Conservation (phyloP, 306 rosid species). For the Malus asiatica region DNA sequence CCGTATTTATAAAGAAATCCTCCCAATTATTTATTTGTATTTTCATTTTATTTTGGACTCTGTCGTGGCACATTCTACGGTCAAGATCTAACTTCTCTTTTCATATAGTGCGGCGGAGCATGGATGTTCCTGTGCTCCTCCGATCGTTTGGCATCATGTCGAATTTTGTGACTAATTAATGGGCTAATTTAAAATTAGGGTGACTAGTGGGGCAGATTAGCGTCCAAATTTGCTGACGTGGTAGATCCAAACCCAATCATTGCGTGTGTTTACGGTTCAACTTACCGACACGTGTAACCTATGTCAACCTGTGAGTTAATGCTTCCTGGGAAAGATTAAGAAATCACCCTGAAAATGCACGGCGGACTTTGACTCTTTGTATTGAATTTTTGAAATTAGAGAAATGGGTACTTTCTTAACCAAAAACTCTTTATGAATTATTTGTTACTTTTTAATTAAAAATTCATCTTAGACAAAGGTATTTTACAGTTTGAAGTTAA, state of each 20-base stretch:
- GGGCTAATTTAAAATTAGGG: slow-evolving; percentile 9
- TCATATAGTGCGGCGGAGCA: slow-evolving; percentile 12
- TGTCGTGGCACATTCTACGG: not conserved
- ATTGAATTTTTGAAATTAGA: not conserved
- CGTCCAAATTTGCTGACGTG: slow-evolving; percentile 40
- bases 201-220: slow-evolving; percentile 3
- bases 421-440: no score
- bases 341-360: not conserved
- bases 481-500: no score
- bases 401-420: no score
- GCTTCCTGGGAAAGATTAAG: not conserved
- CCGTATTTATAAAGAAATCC: slow-evolving; percentile 25
- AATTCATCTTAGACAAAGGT: no score
- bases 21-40: not conserved
- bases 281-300: slow-evolving; percentile 25
- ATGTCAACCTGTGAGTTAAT: not conserved
- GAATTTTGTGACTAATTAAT: not conserved
- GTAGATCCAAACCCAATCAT: slow-evolving; percentile 20
- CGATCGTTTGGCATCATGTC: not conserved
- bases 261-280: slow-evolving; percentile 16
- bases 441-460: no score
- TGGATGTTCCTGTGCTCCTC: slow-evolving; percentile 11
- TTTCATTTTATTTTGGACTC: not conserved
- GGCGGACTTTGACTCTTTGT: not conserved
- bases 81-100: slow-evolving; percentile 15